Conservation (phyloP, 805 yeast genomes). For the Metschnikowia anglica region DNA sequence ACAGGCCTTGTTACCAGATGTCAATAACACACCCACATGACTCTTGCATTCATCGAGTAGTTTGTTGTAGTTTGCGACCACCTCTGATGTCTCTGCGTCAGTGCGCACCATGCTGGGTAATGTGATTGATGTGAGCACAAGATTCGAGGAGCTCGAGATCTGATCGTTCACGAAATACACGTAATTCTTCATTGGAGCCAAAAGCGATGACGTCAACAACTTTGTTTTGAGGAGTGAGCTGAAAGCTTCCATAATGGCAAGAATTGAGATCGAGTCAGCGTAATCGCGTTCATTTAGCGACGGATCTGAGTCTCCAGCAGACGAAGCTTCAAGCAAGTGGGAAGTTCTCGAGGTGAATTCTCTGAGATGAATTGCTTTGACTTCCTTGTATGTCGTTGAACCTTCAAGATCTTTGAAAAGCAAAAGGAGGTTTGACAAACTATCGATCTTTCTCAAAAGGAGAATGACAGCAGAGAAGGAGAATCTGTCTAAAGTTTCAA, state of each 20-base stretch:
- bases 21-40: constrained; percentile 35
- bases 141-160: constrained; percentile 26
- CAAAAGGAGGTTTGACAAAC: constrained; percentile 35
- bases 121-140: constrained; percentile 27
- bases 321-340: constrained; percentile 65
- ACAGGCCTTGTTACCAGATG: constrained; percentile 4
- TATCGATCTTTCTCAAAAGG: constrained; percentile 32
- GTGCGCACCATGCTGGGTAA: constrained; percentile 13
- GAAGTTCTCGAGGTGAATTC: constrained; percentile 67
- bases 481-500: constrained; percentile 22
- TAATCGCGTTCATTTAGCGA: constrained; percentile 26
- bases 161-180: constrained; percentile 34
- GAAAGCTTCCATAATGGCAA: constrained; percentile 36
- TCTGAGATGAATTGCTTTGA: constrained; percentile 56
- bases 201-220: constrained; percentile 30
- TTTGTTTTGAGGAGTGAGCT: constrained; percentile 32
- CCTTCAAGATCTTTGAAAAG: constrained; percentile 28
- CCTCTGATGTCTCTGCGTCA: constrained; percentile 16
- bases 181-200: constrained; percentile 33
- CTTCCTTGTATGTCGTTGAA: constrained; percentile 24
- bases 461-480: constrained; percentile 27
- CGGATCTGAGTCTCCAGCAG: constrained; percentile 26
- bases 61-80: constrained; percentile 24
- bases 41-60: constrained; percentile 28
- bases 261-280: constrained; percentile 32